These are phyloP conservation scores for Russula virescens DNA, from an alignment of 768 basidiomycete species.

Conservation along the genomic window DNA sequence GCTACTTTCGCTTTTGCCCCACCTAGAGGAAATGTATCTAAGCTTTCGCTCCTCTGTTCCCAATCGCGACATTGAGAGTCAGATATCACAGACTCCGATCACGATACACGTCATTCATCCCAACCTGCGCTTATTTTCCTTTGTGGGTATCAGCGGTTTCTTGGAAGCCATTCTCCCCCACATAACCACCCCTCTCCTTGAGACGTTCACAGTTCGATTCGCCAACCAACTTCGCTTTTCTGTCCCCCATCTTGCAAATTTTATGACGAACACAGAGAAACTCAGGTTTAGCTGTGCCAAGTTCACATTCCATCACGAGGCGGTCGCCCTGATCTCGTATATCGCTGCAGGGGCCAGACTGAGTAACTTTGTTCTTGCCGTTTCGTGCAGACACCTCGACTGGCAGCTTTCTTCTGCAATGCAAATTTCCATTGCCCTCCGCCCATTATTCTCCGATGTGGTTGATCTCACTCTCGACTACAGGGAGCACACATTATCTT, in stretches of 20 bases:
- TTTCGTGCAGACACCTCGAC: neutral
- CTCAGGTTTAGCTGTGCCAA: neutral
- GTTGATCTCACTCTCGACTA: neutral
- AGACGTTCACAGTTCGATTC: neutral
- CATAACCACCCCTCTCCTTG: neutral
- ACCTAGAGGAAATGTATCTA: neutral
- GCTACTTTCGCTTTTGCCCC: neutral
- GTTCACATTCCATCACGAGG: neutral
- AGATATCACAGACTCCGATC: neutral
- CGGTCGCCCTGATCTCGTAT: neutral
- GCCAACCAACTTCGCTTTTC: neutral
- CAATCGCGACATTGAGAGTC: neutral
- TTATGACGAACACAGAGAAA: neutral
- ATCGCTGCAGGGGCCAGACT: neutral
- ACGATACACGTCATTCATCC: neutral
- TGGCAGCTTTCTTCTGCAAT: too few species aligned
- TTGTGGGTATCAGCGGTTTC: neutral
- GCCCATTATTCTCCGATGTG: neutral
- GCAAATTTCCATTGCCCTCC: too few species aligned
- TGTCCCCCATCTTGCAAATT: neutral
- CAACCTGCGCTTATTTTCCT: neutral
- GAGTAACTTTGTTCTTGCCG: neutral
- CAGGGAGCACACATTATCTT: too few species aligned
- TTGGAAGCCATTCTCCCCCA: neutral
- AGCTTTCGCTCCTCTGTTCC: neutral